A percentile compares a stretch with the other conserved stretches of the same genome.
Conservation (phyloP, 148 eudicot species). For the Chenopodium suecicum region DNA sequence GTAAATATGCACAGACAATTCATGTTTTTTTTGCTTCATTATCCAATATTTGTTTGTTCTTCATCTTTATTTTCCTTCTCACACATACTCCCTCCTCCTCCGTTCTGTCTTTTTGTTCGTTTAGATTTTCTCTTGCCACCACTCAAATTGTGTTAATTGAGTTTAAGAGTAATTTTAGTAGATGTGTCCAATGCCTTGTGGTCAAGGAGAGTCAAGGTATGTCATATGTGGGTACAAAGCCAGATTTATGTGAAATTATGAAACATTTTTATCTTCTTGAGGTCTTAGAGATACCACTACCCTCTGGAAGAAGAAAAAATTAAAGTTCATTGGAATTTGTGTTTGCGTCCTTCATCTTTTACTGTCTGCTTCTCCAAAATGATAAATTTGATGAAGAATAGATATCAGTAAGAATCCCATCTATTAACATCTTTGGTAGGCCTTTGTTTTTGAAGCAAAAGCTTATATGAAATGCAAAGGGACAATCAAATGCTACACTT, state of each 20-base stretch:
- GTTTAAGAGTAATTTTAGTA: neutral
- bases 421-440: neutral
- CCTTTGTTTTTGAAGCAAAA: neutral
- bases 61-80: neutral
- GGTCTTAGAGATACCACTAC: neutral
- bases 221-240: neutral
- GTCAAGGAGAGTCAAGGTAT: neutral
- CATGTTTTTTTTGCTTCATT: neutral
- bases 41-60: neutral
- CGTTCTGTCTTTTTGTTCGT: neutral
- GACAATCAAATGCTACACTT: neutral
- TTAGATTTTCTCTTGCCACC: neutral
- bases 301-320: neutral
- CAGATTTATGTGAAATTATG: neutral
- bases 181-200: neutral
- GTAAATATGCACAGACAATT: slow-evolving; percentile 28
- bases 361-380: neutral
- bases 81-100: neutral
- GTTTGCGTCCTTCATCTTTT: neutral
- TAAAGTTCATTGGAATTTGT: neutral
- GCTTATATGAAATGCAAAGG: neutral
- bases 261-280: too few species aligned
- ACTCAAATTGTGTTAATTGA: neutral
- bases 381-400: too few species aligned
- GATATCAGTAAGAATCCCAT: neutral